Evolutionary conservation across 129 eudicot species (phyloP), one percentile per base, ranked within the genome.

Genomic region (Solidago caesia): DNA sequence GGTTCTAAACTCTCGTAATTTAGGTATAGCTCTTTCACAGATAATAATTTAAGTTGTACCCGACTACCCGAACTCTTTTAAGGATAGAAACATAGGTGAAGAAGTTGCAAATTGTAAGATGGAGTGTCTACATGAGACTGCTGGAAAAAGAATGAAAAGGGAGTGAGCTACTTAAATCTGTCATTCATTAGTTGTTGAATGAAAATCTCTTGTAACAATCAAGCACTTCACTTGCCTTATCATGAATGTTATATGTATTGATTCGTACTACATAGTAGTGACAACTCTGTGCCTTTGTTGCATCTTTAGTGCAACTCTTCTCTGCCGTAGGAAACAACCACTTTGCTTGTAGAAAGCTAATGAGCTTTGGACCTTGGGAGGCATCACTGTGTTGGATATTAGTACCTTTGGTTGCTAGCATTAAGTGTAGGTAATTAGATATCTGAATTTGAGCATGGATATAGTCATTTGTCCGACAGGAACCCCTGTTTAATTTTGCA

Each of bases 31-130:
- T 76, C 57, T 66, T 75, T 60, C 47, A 7, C 39, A 55, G 25
- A 44, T 21, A 55, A 56, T 67, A 76, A 61, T 13, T 44, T 67
- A 49, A 41, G 39, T 10, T 74, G 63, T 64, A 56, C 61, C 59
- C 26, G 60, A 57, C 48, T 64, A 56, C 61, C 59, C 26, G 60
- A 57, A 44, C 25, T 44, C 41, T 57, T 56, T 76, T 56, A 76
- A 75, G 39, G 67, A 76, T 44, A 44, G 44, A 44, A 76, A 76
- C 41, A 44, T 67, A 66, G 15, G 5, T 66, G 45, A 75, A 55
- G 46, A 67, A 44, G 57, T 44, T 67, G 55, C 67, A 44, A 16
- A 64, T n/a, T 43, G 46, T 65, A 66, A 75, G 67, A 52, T 75
- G 57, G 57, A 57, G 59, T 55, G 45, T 73, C 27, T 58, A 49